Evolutionary conservation across 2,329 filamentous ascomycete genomes (phyloP).

Genomic region (Fusarium dimerum): DNA sequence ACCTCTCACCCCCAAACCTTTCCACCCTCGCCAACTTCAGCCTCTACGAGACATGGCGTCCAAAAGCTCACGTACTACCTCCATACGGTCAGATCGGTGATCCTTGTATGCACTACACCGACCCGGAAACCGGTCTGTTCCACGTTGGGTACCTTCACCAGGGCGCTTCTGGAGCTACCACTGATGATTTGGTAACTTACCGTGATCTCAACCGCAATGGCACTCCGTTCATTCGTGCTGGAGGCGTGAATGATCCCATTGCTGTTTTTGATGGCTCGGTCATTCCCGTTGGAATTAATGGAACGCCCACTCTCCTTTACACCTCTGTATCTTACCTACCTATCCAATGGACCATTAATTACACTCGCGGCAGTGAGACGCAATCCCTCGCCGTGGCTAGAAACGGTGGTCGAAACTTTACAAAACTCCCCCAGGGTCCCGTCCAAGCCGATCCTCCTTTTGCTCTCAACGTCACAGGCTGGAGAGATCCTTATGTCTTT

Average conservation of each 20-base stretch:
- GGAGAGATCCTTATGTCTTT: slow-evolving; percentile 26
- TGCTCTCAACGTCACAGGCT: slow-evolving; percentile 25
- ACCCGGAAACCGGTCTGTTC: slow-evolving; percentile 44
- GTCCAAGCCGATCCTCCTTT: slow-evolving; percentile 20
- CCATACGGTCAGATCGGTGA: slow-evolving; percentile 43
- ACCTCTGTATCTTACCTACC: slow-evolving; percentile 46
- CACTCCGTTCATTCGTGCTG: slow-evolving; percentile 44
- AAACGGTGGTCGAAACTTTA: slow-evolving; percentile 34
- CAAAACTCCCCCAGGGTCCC: slow-evolving; percentile 23
- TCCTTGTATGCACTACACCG: slow-evolving; percentile 47
- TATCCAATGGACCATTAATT: slow-evolving; percentile 47
- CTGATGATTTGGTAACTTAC: slow-evolving; percentile 42
- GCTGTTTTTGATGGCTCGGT: slow-evolving; percentile 47
- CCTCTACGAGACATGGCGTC: slow-evolving; percentile 35
- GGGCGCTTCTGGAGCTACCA: slow-evolving; percentile 40
- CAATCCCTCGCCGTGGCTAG: slow-evolving; percentile 44
- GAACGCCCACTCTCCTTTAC: slow-evolving; percentile 45
- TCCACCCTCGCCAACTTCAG: slow-evolving; percentile 39
- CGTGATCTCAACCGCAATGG: slow-evolving; percentile 41
- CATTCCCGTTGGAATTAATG: slow-evolving; percentile 44
- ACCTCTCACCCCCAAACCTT: slow-evolving; percentile 39
- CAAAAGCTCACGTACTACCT: slow-evolving; percentile 42
- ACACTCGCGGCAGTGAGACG: slow-evolving; percentile 47
- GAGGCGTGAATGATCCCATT: slow-evolving; percentile 27
- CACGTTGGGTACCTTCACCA: slow-evolving; percentile 45